Percentiles rank a stretch among this genome's conserved stretches.
Evolutionary conservation across 108 stramenopile genomes (phyloP).

Genomic region (Cylindrotheca closterium): DNA sequence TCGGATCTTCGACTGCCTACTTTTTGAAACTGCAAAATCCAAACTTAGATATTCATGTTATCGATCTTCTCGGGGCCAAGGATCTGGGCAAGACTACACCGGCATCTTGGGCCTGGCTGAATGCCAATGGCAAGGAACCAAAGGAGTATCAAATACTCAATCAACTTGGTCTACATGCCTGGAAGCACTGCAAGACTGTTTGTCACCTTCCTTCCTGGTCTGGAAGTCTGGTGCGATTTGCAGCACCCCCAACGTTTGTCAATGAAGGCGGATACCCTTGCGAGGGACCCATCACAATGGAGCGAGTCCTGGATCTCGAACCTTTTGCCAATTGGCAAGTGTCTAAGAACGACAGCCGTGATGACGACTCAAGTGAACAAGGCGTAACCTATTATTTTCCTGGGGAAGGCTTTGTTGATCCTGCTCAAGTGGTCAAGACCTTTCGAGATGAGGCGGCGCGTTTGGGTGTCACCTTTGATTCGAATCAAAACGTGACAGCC

Average conservation of each 20-base stretch:
- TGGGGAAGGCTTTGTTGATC: conserved; percentile 65
- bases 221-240: conserved; percentile 48
- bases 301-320: conserved; percentile 19
- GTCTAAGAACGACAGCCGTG: not conserved
- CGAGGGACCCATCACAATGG: conserved; percentile 14
- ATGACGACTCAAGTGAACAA: conserved; percentile 1
- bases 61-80: conserved; percentile 32
- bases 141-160: conserved; percentile 42
- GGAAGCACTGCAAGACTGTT: conserved; percentile 36
- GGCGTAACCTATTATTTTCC: conserved; percentile 48
- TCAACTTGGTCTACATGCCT: conserved; percentile 58
- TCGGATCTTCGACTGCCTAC: conserved; percentile 74
- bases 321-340: conserved; percentile 19
- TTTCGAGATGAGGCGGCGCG: conserved; percentile 31
- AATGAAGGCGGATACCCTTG: conserved; percentile 29
- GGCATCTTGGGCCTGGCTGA: conserved; percentile 69
- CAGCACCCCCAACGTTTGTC: conserved; percentile 11
- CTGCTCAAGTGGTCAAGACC: conserved; percentile 32
- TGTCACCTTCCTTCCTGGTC: conserved; percentile 41
- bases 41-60: conserved; percentile 38
- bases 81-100: conserved; percentile 8
- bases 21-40: conserved; percentile 35
- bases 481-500: conserved; percentile 23
- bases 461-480: conserved; percentile 40
- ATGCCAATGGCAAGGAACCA: conserved; percentile 65